These are phyloP conservation scores for Nicotiana otophora DNA, from an alignment of 257 asterid genomes.

Conservation along the genomic window DNA sequence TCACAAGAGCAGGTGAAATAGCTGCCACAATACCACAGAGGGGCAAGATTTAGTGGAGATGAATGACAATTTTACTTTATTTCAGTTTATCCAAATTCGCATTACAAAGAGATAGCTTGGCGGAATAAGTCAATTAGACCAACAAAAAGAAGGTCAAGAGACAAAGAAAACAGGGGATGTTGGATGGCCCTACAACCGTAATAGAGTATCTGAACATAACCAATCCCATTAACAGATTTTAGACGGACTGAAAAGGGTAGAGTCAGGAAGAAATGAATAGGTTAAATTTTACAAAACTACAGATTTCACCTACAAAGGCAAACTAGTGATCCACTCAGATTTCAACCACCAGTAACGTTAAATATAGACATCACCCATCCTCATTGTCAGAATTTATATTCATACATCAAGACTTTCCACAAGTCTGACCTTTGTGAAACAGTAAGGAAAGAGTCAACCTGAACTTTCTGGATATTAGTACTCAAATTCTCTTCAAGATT, in stretches of 20 bases:
- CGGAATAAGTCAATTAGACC: not conserved
- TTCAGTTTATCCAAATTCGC: not conserved
- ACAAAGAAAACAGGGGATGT: not conserved
- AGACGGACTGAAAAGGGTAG: not conserved
- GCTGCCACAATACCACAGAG: slow-evolving; percentile 37
- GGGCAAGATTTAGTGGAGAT: not conserved
- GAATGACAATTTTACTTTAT: not conserved
- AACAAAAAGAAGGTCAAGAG: not conserved
- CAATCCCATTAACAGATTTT: not conserved
- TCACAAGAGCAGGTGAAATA: slow-evolving; percentile 86
- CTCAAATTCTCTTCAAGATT: not conserved
- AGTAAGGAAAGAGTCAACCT: not conserved
- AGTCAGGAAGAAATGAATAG: not conserved
- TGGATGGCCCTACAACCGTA: not conserved
- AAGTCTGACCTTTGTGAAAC: not conserved
- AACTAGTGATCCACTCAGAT: not conserved
- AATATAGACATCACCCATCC: not conserved
- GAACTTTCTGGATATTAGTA: not conserved
- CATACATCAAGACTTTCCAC: not conserved
- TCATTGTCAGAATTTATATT: not conserved
- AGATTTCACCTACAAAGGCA: not conserved
- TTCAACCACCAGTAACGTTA: not conserved
- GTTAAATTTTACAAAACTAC: not conserved
- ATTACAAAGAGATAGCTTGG: not conserved
- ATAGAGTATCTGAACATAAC: not conserved